A percentile compares a stretch with the other conserved stretches of the same genome.
Evolutionary conservation across 768 basidiomycete genomes (phyloP).

Genomic region (Chalciporus chontae): DNA sequence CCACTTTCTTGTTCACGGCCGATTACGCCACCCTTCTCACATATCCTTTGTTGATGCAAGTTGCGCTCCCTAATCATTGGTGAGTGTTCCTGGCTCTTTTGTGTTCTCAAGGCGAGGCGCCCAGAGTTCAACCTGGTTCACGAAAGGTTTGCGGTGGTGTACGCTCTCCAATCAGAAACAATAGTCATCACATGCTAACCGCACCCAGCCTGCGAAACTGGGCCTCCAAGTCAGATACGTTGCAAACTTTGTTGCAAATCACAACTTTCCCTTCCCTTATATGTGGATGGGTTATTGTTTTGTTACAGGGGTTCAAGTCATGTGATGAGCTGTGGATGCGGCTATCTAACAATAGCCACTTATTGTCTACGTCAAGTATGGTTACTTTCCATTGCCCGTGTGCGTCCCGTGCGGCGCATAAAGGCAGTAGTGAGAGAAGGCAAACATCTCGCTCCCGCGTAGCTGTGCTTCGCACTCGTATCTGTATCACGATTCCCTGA

Average conservation of each 20-base stretch:
- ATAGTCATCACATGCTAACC: constrained; percentile 1
- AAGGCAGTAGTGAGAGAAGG: constrained; percentile 7
- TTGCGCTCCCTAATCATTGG: background rate
- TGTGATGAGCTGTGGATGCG: constrained; percentile 15
- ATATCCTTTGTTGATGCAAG: background rate
- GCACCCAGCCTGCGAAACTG: constrained; percentile 8
- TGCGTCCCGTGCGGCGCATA: constrained; percentile 12
- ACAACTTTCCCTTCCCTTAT: constrained; percentile 3
- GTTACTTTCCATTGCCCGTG: constrained; percentile 6
- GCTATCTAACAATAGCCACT: constrained; percentile 25
- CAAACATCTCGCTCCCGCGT: constrained; percentile 12
- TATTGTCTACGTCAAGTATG: constrained; percentile 20
- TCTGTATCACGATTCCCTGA: constrained; percentile 7
- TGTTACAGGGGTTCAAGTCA: constrained; percentile 10
- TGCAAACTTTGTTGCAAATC: constrained; percentile 15
- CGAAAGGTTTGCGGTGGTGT: background rate
- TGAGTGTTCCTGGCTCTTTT: background rate
- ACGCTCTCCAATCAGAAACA: constrained; percentile 9
- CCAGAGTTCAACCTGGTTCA: background rate
- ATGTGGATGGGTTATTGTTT: constrained; percentile 24
- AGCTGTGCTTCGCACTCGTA: constrained; percentile 28
- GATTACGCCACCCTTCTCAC: background rate
- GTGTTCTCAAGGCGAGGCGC: background rate
- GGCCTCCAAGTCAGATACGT: background rate
- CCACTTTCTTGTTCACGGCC: background rate